These are phyloP conservation scores for Calcarisporium arbuscula DNA, from an alignment of 2,329 filamentous ascomycete genomes.

Conservation along the genomic window DNA sequence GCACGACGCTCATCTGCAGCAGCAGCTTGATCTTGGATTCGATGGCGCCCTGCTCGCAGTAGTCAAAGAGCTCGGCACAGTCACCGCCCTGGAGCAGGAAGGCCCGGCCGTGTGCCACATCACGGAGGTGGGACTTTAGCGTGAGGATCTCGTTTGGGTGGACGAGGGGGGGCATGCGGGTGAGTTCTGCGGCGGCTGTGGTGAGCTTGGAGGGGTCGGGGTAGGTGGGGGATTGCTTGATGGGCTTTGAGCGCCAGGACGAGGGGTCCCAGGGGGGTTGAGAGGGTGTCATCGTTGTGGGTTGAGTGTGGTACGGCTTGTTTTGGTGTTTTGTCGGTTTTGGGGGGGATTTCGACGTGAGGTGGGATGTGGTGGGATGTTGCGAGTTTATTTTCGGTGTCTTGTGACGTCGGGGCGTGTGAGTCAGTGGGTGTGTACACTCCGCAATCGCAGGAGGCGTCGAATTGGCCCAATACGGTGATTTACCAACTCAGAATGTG, in stretches of 20 bases:
- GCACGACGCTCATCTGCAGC: slow-evolving; percentile 91
- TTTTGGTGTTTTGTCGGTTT: neutral
- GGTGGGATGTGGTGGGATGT: neutral
- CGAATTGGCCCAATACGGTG: too few species aligned
- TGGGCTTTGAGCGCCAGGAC: slow-evolving; percentile 72
- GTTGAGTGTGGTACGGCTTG: neutral
- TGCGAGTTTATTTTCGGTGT: neutral
- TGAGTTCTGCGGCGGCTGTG: slow-evolving; percentile 57
- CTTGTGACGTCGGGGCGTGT: neutral
- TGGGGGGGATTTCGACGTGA: neutral
- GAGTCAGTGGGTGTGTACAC: too few species aligned
- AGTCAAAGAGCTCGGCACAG: slow-evolving; percentile 95
- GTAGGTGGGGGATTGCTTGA: slow-evolving; percentile 71
- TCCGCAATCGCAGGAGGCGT: too few species aligned
- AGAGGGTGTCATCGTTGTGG: slow-evolving; percentile 1
- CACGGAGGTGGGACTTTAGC: slow-evolving; percentile 70
- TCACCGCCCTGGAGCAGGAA: slow-evolving; percentile 95
- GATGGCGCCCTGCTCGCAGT: slow-evolving; percentile 83
- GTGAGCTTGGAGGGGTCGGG: slow-evolving; percentile 54
- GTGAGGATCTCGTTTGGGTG: slow-evolving; percentile 74
- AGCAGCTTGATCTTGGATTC: slow-evolving; percentile 96
- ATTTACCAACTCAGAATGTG: too few species aligned
- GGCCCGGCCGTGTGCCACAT: slow-evolving; percentile 84
- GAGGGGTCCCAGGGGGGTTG: slow-evolving; percentile 46
- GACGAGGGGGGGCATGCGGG: slow-evolving; percentile 68